phyloP scores from a whole-genome alignment of 257 asterid species.

The Jacaranda mimosifolia region DNA sequence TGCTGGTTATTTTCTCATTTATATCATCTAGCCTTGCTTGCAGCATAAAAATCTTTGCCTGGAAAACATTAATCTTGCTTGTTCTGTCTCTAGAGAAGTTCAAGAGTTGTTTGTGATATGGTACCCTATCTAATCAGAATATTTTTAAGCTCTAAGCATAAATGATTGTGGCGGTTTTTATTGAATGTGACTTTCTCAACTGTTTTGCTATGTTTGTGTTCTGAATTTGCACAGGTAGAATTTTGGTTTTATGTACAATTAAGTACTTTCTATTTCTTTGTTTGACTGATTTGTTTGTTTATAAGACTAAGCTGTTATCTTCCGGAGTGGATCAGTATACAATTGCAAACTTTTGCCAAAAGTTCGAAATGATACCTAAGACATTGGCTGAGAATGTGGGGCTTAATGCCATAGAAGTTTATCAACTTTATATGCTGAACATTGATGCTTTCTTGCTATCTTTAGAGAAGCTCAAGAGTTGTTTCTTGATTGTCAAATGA shows the following conservation, averaged over 20 bases:
- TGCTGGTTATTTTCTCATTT: neutral
- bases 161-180: neutral
- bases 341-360: constrained; percentile 89
- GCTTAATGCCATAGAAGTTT: constrained; percentile 91
- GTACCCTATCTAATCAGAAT: no score
- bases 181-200: neutral
- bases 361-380: constrained; percentile 97
- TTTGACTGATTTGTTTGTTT: neutral
- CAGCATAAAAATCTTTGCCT: constrained; percentile 9
- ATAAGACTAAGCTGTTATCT: constrained; percentile 23
- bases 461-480: constrained; percentile 9
- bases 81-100: constrained; percentile 3
- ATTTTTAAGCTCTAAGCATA: neutral
- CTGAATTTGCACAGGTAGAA: constrained; percentile 26
- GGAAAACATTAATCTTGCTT: neutral
- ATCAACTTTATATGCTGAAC: constrained; percentile 90
- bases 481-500: no score
- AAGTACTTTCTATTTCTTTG: constrained; percentile 1
- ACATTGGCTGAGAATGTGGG: constrained; percentile 98
- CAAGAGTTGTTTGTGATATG: neutral
- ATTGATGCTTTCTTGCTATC: constrained; percentile 33
- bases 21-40: neutral
- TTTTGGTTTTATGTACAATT: neutral
- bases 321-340: constrained; percentile 97
- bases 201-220: constrained; percentile 7